A percentile compares a stretch with the other conserved stretches of the same genome.
These are phyloP conservation scores for Citrus glauca DNA, from an alignment of 345 rosid genomes.

Conservation along the genomic window DNA sequence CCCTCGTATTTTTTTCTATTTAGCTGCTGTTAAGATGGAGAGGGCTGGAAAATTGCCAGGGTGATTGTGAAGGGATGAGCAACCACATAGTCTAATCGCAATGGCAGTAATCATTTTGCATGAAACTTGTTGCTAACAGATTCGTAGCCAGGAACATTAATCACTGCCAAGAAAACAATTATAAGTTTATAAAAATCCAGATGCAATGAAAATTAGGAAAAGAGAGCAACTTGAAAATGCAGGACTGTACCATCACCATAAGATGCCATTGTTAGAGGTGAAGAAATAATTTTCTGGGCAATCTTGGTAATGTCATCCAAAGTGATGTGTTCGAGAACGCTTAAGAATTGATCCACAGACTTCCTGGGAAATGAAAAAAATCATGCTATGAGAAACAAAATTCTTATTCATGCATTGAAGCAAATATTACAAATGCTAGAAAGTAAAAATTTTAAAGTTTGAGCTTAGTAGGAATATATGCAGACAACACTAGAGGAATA, in stretches of 20 bases:
- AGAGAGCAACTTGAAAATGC: not conserved
- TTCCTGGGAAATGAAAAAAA: conserved; percentile 43
- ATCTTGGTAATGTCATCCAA: conserved; percentile 48
- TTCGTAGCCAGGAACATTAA: conserved; percentile 65
- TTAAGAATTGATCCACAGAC: conserved; percentile 66
- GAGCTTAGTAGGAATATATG: not conserved
- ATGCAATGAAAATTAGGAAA: not conserved
- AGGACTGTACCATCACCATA: conserved; percentile 71
- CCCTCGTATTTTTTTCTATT: not conserved
- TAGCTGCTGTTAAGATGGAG: not conserved
- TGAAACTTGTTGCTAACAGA: conserved; percentile 52
- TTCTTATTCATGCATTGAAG: not conserved
- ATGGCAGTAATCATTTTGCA: conserved; percentile 11
- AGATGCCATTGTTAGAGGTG: conserved; percentile 84
- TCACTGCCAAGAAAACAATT: conserved; percentile 37
- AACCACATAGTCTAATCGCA: not conserved
- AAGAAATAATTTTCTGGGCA: conserved; percentile 57
- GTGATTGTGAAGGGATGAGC: not conserved
- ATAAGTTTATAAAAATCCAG: not conserved
- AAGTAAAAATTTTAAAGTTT: not conserved
- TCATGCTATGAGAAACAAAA: not conserved
- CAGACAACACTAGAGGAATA: not conserved
- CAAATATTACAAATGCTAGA: not conserved
- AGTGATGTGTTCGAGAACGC: conserved; percentile 59
- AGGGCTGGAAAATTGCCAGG: not conserved